Evolutionary conservation across 2,329 filamentous ascomycete species (phyloP).

Genomic region (Aspergillus pseudoglaucus): DNA sequence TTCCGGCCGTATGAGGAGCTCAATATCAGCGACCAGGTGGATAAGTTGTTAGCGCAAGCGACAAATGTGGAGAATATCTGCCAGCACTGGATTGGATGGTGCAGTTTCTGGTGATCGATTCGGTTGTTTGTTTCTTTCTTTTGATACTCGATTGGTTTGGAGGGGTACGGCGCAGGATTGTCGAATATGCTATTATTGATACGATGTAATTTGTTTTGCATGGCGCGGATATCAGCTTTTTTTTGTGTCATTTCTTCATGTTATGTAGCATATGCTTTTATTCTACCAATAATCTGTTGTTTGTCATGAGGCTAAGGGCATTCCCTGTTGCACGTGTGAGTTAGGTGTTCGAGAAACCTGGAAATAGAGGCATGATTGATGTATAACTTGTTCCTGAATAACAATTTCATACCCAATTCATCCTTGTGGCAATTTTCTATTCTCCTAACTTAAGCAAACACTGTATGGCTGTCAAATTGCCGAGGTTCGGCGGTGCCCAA

Average conservation of each 20-base stretch:
- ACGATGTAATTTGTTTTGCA: slow-evolving; percentile 21
- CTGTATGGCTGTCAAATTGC: not conserved
- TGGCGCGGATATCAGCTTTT: slow-evolving; percentile 11
- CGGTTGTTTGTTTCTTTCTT: slow-evolving; percentile 2
- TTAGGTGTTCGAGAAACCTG: too few relatives aligned
- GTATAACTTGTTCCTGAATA: too few relatives aligned
- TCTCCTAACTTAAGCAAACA: not conserved
- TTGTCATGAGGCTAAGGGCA: not conserved
- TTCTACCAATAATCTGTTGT: not conserved
- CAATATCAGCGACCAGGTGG: slow-evolving; percentile 79
- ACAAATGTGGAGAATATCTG: slow-evolving; percentile 96
- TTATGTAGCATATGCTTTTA: not conserved
- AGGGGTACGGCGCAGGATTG: slow-evolving; percentile 18
- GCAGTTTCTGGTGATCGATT: slow-evolving; percentile 76
- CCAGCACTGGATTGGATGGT: slow-evolving; percentile 99
- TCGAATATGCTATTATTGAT: slow-evolving; percentile 19
- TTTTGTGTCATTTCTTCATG: slow-evolving; percentile 7
- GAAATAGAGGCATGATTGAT: not conserved
- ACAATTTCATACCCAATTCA: too few relatives aligned
- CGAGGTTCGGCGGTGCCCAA: not conserved
- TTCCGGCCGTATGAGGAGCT: slow-evolving; percentile 84
- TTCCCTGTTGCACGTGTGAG: not conserved
- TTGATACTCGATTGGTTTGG: slow-evolving; percentile 6
- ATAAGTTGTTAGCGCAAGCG: slow-evolving; percentile 88
- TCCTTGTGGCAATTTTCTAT: not conserved